phyloP scores from a whole-genome alignment of 345 rosid genomes.

The Brassica carinata region DNA sequence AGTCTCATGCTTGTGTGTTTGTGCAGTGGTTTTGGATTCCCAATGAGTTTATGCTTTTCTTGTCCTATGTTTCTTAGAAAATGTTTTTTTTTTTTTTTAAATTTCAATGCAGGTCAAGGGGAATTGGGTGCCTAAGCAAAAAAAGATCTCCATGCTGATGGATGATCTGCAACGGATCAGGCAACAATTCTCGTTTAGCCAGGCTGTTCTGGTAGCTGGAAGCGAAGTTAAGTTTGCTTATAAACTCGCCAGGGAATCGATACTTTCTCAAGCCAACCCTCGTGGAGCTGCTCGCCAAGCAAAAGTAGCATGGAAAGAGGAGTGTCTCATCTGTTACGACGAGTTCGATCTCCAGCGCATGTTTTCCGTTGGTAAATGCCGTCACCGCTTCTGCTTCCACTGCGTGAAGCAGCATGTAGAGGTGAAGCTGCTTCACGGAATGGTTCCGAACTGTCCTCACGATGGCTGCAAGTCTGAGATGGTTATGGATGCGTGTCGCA shows the following conservation, averaged over 20 bases:
- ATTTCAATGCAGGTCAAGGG: constrained; percentile 25
- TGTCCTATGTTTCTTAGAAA: neutral
- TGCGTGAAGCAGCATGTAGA: constrained; percentile 84
- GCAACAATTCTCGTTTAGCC: constrained; percentile 11
- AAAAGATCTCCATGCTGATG: constrained; percentile 44
- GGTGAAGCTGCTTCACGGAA: constrained; percentile 69
- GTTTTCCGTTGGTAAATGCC: constrained; percentile 65
- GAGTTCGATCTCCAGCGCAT: constrained; percentile 49
- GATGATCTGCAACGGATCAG: constrained; percentile 20
- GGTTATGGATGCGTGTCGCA: constrained; percentile 52
- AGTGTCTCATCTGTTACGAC: constrained; percentile 66
- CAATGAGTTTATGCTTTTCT: neutral
- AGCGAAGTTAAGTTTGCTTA: constrained; percentile 51
- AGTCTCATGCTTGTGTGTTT: neutral
- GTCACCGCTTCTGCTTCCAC: constrained; percentile 66
- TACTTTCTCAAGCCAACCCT: constrained; percentile 53
- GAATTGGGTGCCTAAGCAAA: constrained; percentile 29
- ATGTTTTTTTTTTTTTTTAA: neutral
- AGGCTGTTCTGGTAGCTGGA: constrained; percentile 42
- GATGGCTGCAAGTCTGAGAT: constrained; percentile 65
- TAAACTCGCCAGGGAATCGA: constrained; percentile 74
- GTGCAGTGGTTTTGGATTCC: no score
- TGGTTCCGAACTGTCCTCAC: constrained; percentile 68
- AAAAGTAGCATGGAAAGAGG: constrained; percentile 47
- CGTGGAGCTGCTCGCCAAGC: constrained; percentile 42